Conservation (phyloP, 345 rosid species). For the Hypericum perforatum region DNA sequence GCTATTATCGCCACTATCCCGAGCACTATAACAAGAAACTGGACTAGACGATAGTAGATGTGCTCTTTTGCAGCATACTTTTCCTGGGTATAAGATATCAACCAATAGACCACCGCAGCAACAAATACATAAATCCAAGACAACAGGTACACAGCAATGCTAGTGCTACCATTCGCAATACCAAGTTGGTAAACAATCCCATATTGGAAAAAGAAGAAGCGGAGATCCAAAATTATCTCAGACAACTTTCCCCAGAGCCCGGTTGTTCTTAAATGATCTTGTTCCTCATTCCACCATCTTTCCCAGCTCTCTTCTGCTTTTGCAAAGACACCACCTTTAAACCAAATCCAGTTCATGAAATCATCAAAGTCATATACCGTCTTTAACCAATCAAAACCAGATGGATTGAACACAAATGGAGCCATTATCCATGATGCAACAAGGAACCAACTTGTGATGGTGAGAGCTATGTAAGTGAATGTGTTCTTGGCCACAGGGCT, state of each 20-base stretch:
- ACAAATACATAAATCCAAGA: constrained; percentile 68
- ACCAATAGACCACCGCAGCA: constrained; percentile 42
- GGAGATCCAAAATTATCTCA: constrained; percentile 77
- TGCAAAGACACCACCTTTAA: constrained; percentile 64
- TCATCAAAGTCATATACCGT: constrained; percentile 85
- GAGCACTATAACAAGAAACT: constrained; percentile 60
- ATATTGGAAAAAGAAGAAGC: constrained; percentile 86
- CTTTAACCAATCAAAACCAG: constrained; percentile 95
- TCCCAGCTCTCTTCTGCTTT: constrained; percentile 95
- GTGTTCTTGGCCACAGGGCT: constrained; percentile 68
- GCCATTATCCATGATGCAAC: constrained; percentile 71
- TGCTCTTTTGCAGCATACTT: constrained; percentile 70
- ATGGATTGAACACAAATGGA: constrained; percentile 84
- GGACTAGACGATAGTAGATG: constrained; percentile 75
- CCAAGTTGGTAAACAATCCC: constrained; percentile 78
- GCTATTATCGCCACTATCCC: constrained; percentile 48
- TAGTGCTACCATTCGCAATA: constrained; percentile 42
- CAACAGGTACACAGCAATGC: constrained; percentile 62
- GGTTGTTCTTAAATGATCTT: constrained; percentile 76
- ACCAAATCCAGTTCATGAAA: constrained; percentile 89
- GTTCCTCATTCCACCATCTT: constrained; percentile 93
- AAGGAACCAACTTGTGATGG: constrained; percentile 85
- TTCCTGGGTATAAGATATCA: constrained; percentile 54
- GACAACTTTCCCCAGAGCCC: constrained; percentile 69
- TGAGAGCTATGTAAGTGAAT: constrained; percentile 70